phyloP scores from a whole-genome alignment of 768 basidiomycete genomes.

The Tylopilus vinaceipallidus region DNA sequence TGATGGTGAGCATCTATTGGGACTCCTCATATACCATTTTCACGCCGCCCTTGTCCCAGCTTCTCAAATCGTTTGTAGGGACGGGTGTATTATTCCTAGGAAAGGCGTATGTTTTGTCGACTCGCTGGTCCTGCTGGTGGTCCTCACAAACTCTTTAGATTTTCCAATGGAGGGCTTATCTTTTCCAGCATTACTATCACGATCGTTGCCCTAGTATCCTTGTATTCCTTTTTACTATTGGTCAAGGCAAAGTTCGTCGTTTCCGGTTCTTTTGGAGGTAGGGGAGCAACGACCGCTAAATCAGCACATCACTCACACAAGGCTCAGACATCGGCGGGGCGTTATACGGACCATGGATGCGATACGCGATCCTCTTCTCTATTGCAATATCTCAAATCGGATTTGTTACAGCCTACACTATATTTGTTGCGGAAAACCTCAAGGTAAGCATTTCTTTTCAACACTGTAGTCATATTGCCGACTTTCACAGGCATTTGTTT shows the following conservation, averaged over 20 bases:
- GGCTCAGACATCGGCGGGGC: conserved; percentile 83
- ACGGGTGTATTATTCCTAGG: conserved; percentile 96
- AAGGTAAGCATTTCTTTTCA: conserved; percentile 36
- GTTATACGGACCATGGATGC: conserved; percentile 92
- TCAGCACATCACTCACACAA: neutral
- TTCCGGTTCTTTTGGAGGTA: conserved; percentile 91
- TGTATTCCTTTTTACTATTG: conserved; percentile 92
- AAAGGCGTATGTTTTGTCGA: conserved; percentile 59
- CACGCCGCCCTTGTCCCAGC: conserved; percentile 38
- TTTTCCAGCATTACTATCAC: conserved; percentile 81
- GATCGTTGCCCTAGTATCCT: conserved; percentile 79
- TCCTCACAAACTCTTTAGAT: conserved; percentile 44
- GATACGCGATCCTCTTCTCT: conserved; percentile 80
- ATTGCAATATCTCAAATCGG: conserved; percentile 90
- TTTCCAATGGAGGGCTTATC: conserved; percentile 92
- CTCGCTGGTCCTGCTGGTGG: neutral
- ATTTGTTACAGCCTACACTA: conserved; percentile 88
- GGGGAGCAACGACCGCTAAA: conserved; percentile 17
- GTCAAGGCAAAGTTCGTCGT: conserved; percentile 86
- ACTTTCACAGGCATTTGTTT: conserved; percentile 68
- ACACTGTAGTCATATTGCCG: neutral
- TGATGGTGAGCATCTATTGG: conserved; percentile 65
- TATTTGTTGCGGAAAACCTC: conserved; percentile 92
- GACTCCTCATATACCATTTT: neutral
- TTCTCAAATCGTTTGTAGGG: conserved; percentile 92